These are phyloP conservation scores for Cercophora scortea DNA, from an alignment of 495 filamentous ascomycete species.

Conservation along the genomic window DNA sequence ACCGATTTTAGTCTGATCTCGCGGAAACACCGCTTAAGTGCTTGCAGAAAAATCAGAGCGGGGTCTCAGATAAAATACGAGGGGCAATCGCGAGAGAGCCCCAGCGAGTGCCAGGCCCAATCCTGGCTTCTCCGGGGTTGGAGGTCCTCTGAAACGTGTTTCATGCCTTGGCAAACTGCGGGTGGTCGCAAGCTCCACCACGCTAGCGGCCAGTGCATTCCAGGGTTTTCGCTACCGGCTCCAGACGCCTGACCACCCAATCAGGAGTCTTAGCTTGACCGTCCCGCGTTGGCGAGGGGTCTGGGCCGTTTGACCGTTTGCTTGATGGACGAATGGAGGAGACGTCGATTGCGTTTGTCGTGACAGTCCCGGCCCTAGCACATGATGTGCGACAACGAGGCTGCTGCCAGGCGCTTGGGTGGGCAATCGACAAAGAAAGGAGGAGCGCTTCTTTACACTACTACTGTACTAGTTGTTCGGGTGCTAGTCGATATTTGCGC, in stretches of 20 bases:
- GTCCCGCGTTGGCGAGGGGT: no score
- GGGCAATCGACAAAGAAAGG: no score
- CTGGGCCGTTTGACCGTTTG: no score
- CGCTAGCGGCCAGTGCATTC: not conserved
- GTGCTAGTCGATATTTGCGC: no score
- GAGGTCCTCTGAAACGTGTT: constrained; percentile 9
- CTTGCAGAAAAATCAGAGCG: constrained; percentile 1
- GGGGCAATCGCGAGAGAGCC: constrained; percentile 1
- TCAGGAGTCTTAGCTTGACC: not conserved
- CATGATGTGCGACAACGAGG: no score
- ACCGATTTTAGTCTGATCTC: no score
- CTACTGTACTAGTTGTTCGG: no score
- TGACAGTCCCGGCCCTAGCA: no score
- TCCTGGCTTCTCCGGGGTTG: not conserved
- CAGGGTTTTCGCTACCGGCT: not conserved
- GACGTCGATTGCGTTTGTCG: no score
- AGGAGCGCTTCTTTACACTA: no score
- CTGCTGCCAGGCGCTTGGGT: no score
- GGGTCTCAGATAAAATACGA: constrained; percentile 14
- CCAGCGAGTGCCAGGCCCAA: constrained; percentile 5
- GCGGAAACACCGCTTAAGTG: not conserved
- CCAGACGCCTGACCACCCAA: constrained; percentile 5
- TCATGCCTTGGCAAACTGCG: constrained; percentile 4
- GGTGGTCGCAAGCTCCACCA: not conserved
- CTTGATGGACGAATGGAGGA: no score